Base-by-base conservation (phyloP, 805 yeast genomes). In the Candida nemodendra region DNA sequence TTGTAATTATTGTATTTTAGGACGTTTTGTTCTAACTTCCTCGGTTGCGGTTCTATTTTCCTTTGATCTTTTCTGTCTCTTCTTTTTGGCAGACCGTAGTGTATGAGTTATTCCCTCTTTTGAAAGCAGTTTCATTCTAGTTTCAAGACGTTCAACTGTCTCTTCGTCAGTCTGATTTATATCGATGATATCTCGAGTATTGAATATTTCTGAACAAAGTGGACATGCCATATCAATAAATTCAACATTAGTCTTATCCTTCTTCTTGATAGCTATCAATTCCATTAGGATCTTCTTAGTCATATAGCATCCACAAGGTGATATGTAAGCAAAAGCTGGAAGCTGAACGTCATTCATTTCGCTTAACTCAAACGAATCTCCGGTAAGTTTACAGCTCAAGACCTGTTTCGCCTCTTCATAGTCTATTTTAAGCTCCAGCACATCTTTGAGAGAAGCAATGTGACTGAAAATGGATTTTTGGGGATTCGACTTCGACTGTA, bases 271-370 rank as follows among this genome's bases (percentile, higher is more conserved):
- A 2, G 41, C 22, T 2, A 48, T 15, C 5, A 61, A 39, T 18
- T 58, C 57, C 12, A 37, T 35, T 6, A 71, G 44, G 15, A 65
- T 48, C 18, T 57, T 56, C n/a, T 42, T 51, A 4, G 64, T 64
- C 40, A 69, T 46, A 0, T 64, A 67, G 51, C 72, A 69, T 0
- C 74, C 74, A 51, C 79, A 74, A 5, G 61, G 57, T 0, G 65
- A 72, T 3, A 74, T 44, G 51, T 77, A 78, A 1, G 68, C 65
- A 35, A 76, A 68, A 45, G 56, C 11, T 52, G 52, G 39, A 26
- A 45, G 32, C 11, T 19, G 31, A 11, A 32, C n/a, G 5, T 37
- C 30, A 0, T 43, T 24, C 5, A 44, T 51, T 0, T 68, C 61
- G 8, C 54, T 52, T 5, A 60, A 53, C 27, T 71, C 71, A 4